These are phyloP conservation scores for Trichoderma arundinaceum DNA, from an alignment of 2,329 filamentous ascomycete species.

Conservation along the genomic window DNA sequence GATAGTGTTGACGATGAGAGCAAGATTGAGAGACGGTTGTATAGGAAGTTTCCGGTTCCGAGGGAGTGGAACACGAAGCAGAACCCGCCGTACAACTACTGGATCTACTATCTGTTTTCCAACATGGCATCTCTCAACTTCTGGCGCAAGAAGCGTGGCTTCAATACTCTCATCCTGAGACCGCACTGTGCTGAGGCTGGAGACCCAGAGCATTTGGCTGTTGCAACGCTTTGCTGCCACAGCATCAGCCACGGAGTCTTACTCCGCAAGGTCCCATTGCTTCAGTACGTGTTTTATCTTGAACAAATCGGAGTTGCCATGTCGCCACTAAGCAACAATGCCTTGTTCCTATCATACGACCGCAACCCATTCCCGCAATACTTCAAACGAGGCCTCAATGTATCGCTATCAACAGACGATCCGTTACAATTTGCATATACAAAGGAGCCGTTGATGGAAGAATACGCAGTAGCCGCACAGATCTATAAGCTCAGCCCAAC, in stretches of 20 bases:
- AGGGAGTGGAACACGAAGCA: conserved; percentile 88
- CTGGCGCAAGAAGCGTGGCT: conserved; percentile 87
- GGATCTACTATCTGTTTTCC: conserved; percentile 96
- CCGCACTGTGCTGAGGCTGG: conserved; percentile 97
- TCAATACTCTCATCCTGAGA: conserved; percentile 92
- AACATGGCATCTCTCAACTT: conserved; percentile 92
- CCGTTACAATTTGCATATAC: conserved; percentile 98
- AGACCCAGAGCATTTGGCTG: conserved; percentile 93
- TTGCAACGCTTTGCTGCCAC: conserved; percentile 88
- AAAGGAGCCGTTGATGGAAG: conserved; percentile 96
- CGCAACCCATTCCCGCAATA: conserved; percentile 96
- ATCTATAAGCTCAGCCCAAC: conserved; percentile 98
- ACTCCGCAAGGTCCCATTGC: conserved; percentile 87
- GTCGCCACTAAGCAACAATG: conserved; percentile 99
- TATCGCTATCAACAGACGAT: conserved; percentile 95
- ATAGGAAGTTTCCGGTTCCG: conserved; percentile 92
- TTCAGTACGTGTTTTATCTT: conserved; percentile 98
- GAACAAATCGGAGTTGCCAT: conserved; percentile 99
- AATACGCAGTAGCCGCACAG: conserved; percentile 96
- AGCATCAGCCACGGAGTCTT: conserved; percentile 96
- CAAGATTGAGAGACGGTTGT: conserved; percentile 90
- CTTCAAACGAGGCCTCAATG: conserved; percentile 92
- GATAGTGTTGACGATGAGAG: conserved; percentile 98
- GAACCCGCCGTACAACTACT: conserved; percentile 98
- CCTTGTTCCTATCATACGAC: conserved; percentile 93